Conservation (phyloP, 306 rosid species). For the Spatholobus suberectus region DNA sequence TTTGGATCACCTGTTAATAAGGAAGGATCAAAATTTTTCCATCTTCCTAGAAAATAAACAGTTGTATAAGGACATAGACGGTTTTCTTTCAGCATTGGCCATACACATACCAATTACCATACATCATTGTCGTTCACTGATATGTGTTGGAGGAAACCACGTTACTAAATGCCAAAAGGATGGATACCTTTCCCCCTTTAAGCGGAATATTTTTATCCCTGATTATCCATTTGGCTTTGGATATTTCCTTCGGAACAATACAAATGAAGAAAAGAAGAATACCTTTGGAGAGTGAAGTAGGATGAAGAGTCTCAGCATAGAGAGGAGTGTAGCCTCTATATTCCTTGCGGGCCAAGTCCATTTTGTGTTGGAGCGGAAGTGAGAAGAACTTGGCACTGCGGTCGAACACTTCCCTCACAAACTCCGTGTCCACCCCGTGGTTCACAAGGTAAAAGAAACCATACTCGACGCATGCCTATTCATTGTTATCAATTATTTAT, state of each 20-base stretch:
- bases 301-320: constrained; percentile 69
- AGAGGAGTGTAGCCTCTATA: constrained; percentile 81
- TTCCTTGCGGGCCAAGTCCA: constrained; percentile 61
- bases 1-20: constrained; percentile 72
- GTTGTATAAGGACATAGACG: not conserved
- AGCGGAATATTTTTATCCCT: no score
- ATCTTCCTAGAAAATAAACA: constrained; percentile 9
- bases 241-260: not conserved
- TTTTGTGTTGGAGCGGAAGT: constrained; percentile 63
- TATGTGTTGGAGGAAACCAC: no score
- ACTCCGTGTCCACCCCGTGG: constrained; percentile 71
- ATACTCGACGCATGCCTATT: constrained; percentile 71
- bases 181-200: no score
- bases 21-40: not conserved
- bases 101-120: not conserved
- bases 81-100: not conserved
- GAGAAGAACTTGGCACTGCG: constrained; percentile 68
- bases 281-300: constrained; percentile 66
- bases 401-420: constrained; percentile 48
- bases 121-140: no score
- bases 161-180: no score
- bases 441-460: constrained; percentile 92
- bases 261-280: not conserved
- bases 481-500: not conserved
- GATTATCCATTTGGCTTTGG: not conserved